A percentile compares a stretch with the other conserved stretches of the same genome.
Evolutionary conservation across 2,329 filamentous ascomycete genomes (phyloP).

Genomic region (Colletotrichum euphorbiae): DNA sequence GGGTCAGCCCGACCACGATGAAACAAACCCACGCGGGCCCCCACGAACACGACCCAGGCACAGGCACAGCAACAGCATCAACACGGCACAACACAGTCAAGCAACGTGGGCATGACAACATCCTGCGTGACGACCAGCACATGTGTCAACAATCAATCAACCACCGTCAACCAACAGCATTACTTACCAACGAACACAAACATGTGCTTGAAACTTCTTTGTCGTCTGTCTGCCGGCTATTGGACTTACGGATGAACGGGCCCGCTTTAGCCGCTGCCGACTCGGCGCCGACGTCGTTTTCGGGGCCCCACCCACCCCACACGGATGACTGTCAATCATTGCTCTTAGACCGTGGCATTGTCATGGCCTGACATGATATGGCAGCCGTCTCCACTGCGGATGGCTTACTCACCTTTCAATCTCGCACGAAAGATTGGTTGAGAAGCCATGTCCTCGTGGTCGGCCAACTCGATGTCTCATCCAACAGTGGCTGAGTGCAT

Average conservation of each 20-base stretch:
- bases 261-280: conserved; percentile 13
- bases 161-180: not conserved
- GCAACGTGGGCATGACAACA: conserved; percentile 6
- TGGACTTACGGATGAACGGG: conserved; percentile 1
- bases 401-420: conserved; percentile 18
- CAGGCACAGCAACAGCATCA: conserved; percentile 1
- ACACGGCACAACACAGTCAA: not conserved
- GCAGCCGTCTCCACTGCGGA: conserved; percentile 3
- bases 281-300: conserved; percentile 18
- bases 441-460: not conserved
- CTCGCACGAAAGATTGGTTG: conserved; percentile 9
- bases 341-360: not conserved
- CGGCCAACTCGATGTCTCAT: not conserved
- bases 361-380: conserved; percentile 12
- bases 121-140: not conserved
- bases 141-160: not conserved
- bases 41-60: conserved; percentile 5
- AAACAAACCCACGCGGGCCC: conserved; percentile 27
- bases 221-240: not conserved
- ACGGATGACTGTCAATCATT: not conserved
- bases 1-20: conserved; percentile 26
- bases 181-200: too few species aligned
- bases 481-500: conserved; percentile 13
- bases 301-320: not conserved
- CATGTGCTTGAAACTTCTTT: not conserved